Evolutionary conservation across 2,329 filamentous ascomycete species (phyloP), one percentile per base, ranked within the genome.

Genomic region (Penicillium oxalicum): DNA sequence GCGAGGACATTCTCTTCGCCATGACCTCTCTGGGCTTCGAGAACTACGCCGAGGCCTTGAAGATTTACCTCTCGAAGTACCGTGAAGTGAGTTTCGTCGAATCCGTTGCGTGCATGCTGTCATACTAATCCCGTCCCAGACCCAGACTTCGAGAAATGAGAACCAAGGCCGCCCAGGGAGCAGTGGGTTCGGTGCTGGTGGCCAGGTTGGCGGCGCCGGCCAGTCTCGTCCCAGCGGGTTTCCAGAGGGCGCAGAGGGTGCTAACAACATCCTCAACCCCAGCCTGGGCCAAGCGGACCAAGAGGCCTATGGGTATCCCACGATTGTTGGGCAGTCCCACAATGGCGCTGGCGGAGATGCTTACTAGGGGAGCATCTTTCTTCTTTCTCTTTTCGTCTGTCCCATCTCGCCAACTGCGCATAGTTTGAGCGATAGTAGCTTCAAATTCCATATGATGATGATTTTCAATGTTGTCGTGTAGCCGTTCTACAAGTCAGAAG

Each of bases 11-110:
- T 51, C 77, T 98, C 40, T 98, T 97, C 67, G 93, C 93, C 52
- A 98, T 98, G 93, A 97, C 91, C 6, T 98, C 93, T 26, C 80
- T 98, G 33, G 93, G 93, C 1, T 98, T 98, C 70, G 93, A 98
- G 73, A 98, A 98, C 74, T 98, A 98, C 68, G 87, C 91, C 26
- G 93, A 98, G 70, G 93, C 93, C 1, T 78, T 98, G 50, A 98
- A 98, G 74, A 96, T 98, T 60, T 98, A 98, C 70, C 80, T 98
- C 37, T 89, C 91, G 51, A 93, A 96, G 68, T 98, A 97, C 72
- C 86, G 93, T 70, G 93, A 98, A 81, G 93, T 97, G 80, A 82
- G 86, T 78, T n/a, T 12, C 18, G 3, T 37, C 69, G 54, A 63
- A 58, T 57, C 57, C 58, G 63, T 63, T 55, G 35, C 26, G 11